Evolutionary conservation across 106 monocot species (phyloP), one percentile per base, ranked within the genome.

Genomic region (Dioscorea dumetorum): DNA sequence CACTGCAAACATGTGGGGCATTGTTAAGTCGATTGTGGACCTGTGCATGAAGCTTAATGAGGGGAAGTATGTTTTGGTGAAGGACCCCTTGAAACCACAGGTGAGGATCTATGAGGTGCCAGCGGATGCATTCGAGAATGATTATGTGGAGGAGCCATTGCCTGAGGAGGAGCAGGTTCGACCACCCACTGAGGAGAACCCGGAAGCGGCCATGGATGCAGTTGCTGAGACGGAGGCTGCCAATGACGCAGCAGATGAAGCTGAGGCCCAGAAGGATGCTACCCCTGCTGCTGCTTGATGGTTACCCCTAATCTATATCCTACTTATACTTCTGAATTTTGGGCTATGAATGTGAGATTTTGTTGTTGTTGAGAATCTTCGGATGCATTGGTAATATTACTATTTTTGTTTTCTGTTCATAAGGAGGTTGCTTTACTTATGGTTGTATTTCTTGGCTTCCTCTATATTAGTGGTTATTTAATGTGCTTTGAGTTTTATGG

Each of bases 51-150:
- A 95, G 84, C 84, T 95, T 8, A 77, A 64, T 15, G 95, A 95
- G 72, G 95, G 95, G n/a, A 97, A 97, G 69, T 97, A 89, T 74
- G 95, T 97, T 53, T 80, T 97, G 17, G 95, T 97, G 12, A 97
- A 97, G 81, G 95, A 97, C 53, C 95, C 95, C 0, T 73, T 67
- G 19, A 97, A 97, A 86, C 91, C 91, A 1, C 95, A 97, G 75
- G 80, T 97, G 41, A 92, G 95, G 73, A 88, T 97, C 48, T 97
- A 97, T 70, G 91, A 91, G 78, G 95, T 97, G 54, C 91, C 95
- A 0, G 57, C 80, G 0, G 95, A 97, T 77, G 86, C 95, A 3
- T 97, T 97, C 70, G 95, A 97, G 86, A 95, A 95, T 61, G 95
- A 95, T 50, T 95, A 95, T 62, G 79, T 91, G 71, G 95, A 95